phyloP scores from a whole-genome alignment of 2,329 filamentous ascomycete species.

The Sporothrix brasiliensis region DNA sequence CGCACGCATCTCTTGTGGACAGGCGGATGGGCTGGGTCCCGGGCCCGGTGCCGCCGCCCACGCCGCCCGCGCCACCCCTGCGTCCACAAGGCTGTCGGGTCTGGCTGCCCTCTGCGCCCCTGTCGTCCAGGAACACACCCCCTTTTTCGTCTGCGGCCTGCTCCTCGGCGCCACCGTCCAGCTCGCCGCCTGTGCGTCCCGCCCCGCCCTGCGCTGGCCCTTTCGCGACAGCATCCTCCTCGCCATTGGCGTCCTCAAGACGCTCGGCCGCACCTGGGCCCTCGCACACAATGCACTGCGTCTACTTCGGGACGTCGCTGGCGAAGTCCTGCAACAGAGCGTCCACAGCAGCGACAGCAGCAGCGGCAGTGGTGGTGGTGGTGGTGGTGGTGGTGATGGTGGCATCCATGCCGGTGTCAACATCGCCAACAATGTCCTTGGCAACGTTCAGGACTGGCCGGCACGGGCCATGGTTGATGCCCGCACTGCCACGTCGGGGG shows the following conservation, averaged over 20 bases:
- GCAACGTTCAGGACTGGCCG: not conserved
- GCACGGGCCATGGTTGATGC: not conserved
- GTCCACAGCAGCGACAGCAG: conserved; percentile 4
- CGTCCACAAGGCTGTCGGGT: not conserved
- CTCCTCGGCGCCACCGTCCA: conserved; percentile 25
- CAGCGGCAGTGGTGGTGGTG: not conserved
- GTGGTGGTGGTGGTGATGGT: not conserved
- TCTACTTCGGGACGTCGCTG: conserved; percentile 7
- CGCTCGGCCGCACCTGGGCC: conserved; percentile 18
- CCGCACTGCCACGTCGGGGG: not conserved
- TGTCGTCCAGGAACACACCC: conserved; percentile 24
- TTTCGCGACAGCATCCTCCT: conserved; percentile 20
- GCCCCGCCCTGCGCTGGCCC: not conserved
- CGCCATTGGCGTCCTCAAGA: conserved; percentile 20
- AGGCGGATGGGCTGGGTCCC: not conserved
- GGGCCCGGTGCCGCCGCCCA: not conserved
- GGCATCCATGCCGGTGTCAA: not conserved
- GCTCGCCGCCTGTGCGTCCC: conserved; percentile 15
- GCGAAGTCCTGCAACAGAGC: conserved; percentile 25
- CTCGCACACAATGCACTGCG: conserved; percentile 25
- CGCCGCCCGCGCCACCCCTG: not conserved
- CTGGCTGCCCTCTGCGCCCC: conserved; percentile 10
- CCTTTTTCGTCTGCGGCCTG: conserved; percentile 26
- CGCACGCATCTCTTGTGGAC: conserved; percentile 9
- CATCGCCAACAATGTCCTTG: not conserved